Evolutionary conservation across 148 eudicot genomes (phyloP), one percentile per base, ranked within the genome.

Genomic region (Hydrangea macrophylla): DNA sequence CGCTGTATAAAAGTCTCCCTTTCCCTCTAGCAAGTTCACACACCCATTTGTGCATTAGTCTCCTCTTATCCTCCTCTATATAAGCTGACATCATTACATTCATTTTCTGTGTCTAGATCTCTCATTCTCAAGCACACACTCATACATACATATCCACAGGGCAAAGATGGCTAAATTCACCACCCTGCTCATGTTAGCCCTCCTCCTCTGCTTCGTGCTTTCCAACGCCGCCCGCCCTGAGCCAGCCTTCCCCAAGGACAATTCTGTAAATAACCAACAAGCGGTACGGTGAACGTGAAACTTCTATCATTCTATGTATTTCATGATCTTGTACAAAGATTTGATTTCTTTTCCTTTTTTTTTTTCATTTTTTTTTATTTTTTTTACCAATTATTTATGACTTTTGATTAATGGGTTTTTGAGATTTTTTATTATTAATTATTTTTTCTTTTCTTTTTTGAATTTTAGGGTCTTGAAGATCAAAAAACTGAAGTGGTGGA

Each of bases 151-250:
- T 50, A 13, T 23, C 12, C 36, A 13, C 54, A 12, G 12, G 37
- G 31, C 54, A 17, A 76, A 73, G 26, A 76, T 77, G 81, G 57
- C 84, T 30, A 77, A 73, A 59, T 8, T 55, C 30, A 58, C 58
- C 40, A 24, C 73, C 20, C 30, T 77, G 60, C 62, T 74, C 67
- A 10, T 61, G 15, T 22, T 77, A 17, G 35, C 42, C 9, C 72
- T 77, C 73, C 76, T 81, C 65, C 67, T 81, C 61, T 69, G 62
- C 57, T 73, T 64, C 60, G 11, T 72, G 7, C 64, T 67, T 0
- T 77, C 70, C 28, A 33, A 61, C 3, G 65, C 76, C 0, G 59
- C 84, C 22, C 81, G 80, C 35, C 73, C 62, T 7, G 23, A 3
- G 18, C 81, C 84, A n/a, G 37, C 35, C 31, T 51, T 45, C 33